Base-by-base conservation (phyloP, 2,329 filamentous ascomycete genomes). In the Penicillium sp. region DNA sequence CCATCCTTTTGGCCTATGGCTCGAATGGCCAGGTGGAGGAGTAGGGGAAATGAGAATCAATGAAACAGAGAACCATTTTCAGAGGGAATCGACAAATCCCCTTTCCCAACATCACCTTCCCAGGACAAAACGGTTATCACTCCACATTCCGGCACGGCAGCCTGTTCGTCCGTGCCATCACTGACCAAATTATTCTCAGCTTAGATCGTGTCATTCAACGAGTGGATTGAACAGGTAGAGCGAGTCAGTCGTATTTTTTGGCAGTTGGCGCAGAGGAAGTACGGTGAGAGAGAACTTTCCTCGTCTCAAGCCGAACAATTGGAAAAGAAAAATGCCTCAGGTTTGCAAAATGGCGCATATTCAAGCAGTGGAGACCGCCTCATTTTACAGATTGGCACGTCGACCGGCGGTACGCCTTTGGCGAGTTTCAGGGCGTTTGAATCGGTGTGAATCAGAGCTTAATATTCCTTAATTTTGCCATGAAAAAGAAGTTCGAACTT, bases 261-360 rank as follows among this genome's bases (percentile, higher is more conserved):
- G 47, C 34, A n/a, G 34, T 49, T 49, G 47, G 31, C 20, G 14
- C 43, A 5, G 22, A 31, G 35, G 22, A 52, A 52, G 25, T 41
- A 31, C 49, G 49, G 49, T 52, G 49, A 52, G 35, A 39, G 17
- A 14, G 11, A n/a, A 28, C 14, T 31, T 39, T 31, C 28, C 31
- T 17, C 35, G n/a, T 10, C 35, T 51, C 35, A 38, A 35, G n/a
- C 34, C 20, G 58, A 55, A 65, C 60, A 58, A 67, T 59, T 66
- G 65, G 65, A 59, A 61, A 60, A 39, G 54, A 61, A 68, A 68
- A 68, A 67, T 66, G 64, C 64, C 66, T 68, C 66, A 67, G 66
- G 65, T 58, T 52, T 63, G 57, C 55, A 60, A 67, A 68, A 68
- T 68, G 56, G 60, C 66, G 63, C 66, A 68, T 63, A 64, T 45